Evolutionary conservation across 768 basidiomycete genomes (phyloP).

Genomic region (Infundibulicybe gibba): DNA sequence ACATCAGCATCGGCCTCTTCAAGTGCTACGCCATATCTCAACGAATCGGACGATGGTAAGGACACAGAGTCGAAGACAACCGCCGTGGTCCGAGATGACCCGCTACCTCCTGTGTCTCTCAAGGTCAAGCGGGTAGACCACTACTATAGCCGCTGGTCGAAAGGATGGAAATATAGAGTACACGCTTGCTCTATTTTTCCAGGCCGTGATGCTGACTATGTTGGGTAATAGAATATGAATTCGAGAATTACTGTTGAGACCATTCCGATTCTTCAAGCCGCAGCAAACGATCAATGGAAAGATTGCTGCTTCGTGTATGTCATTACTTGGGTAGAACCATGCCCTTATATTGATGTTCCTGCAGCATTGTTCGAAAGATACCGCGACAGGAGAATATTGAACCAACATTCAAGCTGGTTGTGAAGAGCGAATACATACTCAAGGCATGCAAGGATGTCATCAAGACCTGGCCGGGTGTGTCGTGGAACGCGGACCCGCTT

Average conservation of each 20-base stretch:
- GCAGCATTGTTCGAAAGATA: slow-evolving; percentile 50
- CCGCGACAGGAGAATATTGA: slow-evolving; percentile 33
- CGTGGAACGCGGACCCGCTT: slow-evolving; percentile 57
- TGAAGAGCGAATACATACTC: slow-evolving; percentile 57
- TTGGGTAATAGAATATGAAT: slow-evolving; percentile 39
- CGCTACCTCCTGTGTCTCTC: slow-evolving; percentile 38
- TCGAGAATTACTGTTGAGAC: slow-evolving; percentile 49
- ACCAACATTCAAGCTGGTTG: slow-evolving; percentile 46
- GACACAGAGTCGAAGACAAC: slow-evolving; percentile 31
- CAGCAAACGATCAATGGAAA: slow-evolving; percentile 52
- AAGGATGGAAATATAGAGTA: slow-evolving; percentile 55
- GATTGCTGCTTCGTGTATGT: slow-evolving; percentile 52
- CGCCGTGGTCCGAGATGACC: slow-evolving; percentile 30
- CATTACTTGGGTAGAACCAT: not conserved
- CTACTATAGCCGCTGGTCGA: slow-evolving; percentile 56
- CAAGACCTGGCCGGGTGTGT: slow-evolving; percentile 53
- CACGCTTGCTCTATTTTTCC: not conserved
- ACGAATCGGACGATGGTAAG: too few species aligned
- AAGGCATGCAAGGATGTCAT: slow-evolving; percentile 59
- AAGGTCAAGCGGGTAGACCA: slow-evolving; percentile 61
- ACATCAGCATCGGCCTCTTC: too few species aligned
- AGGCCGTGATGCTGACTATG: not conserved
- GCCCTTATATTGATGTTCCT: not conserved
- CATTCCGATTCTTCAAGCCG: slow-evolving; percentile 32
- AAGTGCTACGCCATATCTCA: too few species aligned